Evolutionary conservation across 495 filamentous ascomycete genomes (phyloP).

Genomic region (Podospora comata): DNA sequence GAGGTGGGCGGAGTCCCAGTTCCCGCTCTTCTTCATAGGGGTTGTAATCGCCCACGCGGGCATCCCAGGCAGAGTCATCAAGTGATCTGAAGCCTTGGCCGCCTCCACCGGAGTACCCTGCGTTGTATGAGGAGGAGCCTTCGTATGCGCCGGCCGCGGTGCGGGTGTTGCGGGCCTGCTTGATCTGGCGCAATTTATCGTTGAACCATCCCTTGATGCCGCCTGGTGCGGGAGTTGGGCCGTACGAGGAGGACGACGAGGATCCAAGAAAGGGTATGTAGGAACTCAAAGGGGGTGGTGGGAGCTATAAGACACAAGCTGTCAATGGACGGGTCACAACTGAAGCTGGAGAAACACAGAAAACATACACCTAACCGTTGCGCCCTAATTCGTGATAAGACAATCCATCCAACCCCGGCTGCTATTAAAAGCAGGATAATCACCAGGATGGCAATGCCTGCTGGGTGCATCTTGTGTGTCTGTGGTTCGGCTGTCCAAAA

Average conservation of each 20-base stretch:
- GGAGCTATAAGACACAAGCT: constrained; percentile 41
- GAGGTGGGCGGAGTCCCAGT: constrained; percentile 39
- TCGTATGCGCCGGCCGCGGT: constrained; percentile 64
- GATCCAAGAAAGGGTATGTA: constrained; percentile 55
- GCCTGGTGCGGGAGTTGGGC: constrained; percentile 50
- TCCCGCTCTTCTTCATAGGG: constrained; percentile 66
- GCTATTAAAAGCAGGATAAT: constrained; percentile 49
- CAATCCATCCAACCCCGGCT: constrained; percentile 47
- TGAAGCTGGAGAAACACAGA: constrained; percentile 1
- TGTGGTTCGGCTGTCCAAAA: background rate
- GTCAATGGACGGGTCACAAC: background rate
- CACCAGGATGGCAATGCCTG: constrained; percentile 48
- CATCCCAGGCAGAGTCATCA: constrained; percentile 74
- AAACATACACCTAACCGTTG: constrained; percentile 55
- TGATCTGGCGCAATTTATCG: constrained; percentile 47
- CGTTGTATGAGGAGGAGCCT: constrained; percentile 25
- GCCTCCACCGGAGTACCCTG: constrained; percentile 25
- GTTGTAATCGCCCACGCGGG: constrained; percentile 60
- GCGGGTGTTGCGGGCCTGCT: constrained; percentile 47
- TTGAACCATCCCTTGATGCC: constrained; percentile 60
- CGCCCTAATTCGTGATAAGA: constrained; percentile 59
- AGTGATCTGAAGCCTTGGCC: constrained; percentile 42
- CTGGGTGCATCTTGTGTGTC: constrained; percentile 37
- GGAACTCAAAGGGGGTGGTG: constrained; percentile 57
- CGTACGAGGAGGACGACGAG: constrained; percentile 36